phyloP scores from a whole-genome alignment of 1,139 yeast genomes.

The Hemisphaericaspora lyxosophila region DNA sequence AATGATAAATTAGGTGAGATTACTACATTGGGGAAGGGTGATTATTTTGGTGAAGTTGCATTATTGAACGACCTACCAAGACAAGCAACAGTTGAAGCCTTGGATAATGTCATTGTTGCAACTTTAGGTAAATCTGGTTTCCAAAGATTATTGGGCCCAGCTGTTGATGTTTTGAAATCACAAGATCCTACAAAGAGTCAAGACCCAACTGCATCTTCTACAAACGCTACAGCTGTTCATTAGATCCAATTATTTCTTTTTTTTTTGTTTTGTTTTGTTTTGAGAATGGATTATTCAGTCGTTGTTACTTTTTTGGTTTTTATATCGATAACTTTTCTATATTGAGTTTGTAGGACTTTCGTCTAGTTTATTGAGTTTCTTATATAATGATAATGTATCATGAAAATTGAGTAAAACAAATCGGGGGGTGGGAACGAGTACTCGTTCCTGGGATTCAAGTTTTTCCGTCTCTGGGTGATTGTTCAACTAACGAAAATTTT shows the following conservation, averaged over 20 bases:
- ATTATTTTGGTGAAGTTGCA: conserved; percentile 95
- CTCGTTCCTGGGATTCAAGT: background rate
- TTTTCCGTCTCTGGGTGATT: no score
- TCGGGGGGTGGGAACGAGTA: background rate
- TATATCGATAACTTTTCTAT: background rate
- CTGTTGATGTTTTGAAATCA: conserved; percentile 71
- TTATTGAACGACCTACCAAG: conserved; percentile 88
- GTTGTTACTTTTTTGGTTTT: conserved; percentile 5
- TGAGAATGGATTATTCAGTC: background rate
- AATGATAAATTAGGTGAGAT: conserved; percentile 61
- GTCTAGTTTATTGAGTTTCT: background rate
- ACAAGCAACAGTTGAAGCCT: conserved; percentile 88
- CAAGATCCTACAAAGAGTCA: conserved; percentile 67
- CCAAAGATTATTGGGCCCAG: conserved; percentile 91
- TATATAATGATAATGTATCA: conserved; percentile 1
- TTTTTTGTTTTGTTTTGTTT: background rate
- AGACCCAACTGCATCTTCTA: conserved; percentile 6
- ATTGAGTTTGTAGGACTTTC: background rate
- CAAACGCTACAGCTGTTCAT: conserved; percentile 1
- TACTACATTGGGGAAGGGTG: conserved; percentile 69
- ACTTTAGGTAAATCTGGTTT: conserved; percentile 90
- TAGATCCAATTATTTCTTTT: background rate
- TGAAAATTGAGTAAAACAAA: no score
- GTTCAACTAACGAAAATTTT: background rate
- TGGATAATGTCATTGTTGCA: conserved; percentile 77